Base-by-base conservation (phyloP, 2,329 filamentous ascomycete species). In the Alternaria incomplexa region DNA sequence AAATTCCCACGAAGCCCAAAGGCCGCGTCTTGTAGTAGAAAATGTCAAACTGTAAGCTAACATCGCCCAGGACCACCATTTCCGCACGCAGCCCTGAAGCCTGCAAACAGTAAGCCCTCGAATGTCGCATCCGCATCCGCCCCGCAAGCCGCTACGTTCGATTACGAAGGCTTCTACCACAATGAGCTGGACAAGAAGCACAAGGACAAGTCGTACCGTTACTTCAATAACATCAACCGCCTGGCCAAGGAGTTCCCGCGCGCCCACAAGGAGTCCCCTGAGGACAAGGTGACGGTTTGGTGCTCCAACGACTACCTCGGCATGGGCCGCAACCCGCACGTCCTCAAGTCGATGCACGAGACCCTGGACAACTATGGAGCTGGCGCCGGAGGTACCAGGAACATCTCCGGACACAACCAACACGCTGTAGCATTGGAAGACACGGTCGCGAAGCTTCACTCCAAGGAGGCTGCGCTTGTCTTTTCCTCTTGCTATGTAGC, bases 151-250 rank as follows among this genome's bases (percentile, higher is more conserved):
- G 77, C 80, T 62, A 92, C 90, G 75, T 99, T 97, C 81, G 87
- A 98, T 81, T 99, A 99, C 77, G 90, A 97, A 75, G 88, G 81
- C 50, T 99, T 97, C 82, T 99, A 98, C 83, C 84, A 90, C 69
- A 84, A 84, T 65, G 95, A 99, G 81, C 83, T 99, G 71, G 93
- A 97, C 74, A 98, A 97, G 88, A 99, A 99, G 85, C 96, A 97
- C 87, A 94, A 97, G 86, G 96, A 99, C 87, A 98, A 97, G 85
- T 97, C 94, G 56, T 99, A 99, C 85, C 93, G 96, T 77, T 98
- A 98, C 85, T 99, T 99, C 86, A 99, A 99, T 87, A 99, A 99
- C 85, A 99, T 99, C 89, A 99, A 99, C 79, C 93, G 96, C 36
- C 87, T 99, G 64, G 96, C 96, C 70, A 93, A 96, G 83, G 93